Percentiles rank a stretch among this genome's conserved stretches.
These are phyloP conservation scores for Persicaria tinctoria DNA, from an alignment of 148 eudicot genomes.

Conservation along the genomic window DNA sequence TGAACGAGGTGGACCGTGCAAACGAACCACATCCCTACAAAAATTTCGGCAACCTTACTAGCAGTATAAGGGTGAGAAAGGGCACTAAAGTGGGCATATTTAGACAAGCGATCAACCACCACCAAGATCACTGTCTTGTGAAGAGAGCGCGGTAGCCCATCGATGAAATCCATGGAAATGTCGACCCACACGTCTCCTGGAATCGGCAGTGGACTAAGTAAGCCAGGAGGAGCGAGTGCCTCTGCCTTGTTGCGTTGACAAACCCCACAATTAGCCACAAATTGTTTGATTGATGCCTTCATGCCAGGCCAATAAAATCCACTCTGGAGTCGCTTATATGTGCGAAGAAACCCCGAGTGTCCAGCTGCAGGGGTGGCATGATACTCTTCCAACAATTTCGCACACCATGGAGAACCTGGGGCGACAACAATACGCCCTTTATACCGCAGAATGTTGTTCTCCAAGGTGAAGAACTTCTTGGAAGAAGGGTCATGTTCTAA, in stretches of 20 bases:
- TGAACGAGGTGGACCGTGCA: no score
- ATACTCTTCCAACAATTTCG: background rate
- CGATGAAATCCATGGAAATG: background rate
- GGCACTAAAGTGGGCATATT: conserved; percentile 10
- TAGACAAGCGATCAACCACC: conserved; percentile 5
- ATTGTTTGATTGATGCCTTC: no score
- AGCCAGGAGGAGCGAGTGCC: background rate
- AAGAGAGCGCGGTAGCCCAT: background rate
- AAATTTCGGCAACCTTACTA: no score
- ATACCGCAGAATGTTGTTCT: background rate
- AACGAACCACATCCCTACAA: no score
- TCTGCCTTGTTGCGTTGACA: background rate
- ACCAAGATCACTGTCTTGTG: conserved; percentile 5
- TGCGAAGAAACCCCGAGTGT: conserved; percentile 14
- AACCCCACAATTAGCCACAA: no score
- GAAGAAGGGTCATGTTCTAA: background rate
- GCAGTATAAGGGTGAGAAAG: background rate
- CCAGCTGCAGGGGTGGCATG: conserved; percentile 9
- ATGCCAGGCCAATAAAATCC: no score
- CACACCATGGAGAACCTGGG: background rate
- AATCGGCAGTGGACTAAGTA: background rate
- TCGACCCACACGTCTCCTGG: conserved; percentile 5
- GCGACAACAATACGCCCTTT: conserved; percentile 2
- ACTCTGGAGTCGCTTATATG: no score
- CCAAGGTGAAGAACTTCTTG: background rate